Base-by-base conservation (phyloP, 2,329 filamentous ascomycete species). In the Pleoardoris graminearum region DNA sequence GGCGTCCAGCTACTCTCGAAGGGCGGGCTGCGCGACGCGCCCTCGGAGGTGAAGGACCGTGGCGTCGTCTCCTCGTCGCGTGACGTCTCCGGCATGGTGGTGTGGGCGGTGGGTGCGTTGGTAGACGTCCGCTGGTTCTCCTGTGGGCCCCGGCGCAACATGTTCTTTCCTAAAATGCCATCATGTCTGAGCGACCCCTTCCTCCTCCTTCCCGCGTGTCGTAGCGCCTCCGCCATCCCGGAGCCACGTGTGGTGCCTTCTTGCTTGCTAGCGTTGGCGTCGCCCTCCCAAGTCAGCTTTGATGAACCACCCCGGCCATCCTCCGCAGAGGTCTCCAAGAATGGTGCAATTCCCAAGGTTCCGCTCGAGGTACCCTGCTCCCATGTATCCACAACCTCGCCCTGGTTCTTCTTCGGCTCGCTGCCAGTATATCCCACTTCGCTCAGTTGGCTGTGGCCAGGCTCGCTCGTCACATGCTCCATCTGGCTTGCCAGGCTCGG, bases 181-280 rank as follows among this genome's bases (percentile, higher is more conserved):
- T n/a, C n/a, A 74, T 96, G 96, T 54, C 92, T 84, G 70, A 97
- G 78, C 10, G 92, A 96, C 3, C 91, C 91, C 69, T 89, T 89
- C 54, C 92, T 84, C 63, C 86, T 86, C 50, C 91, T 80, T 27
- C 63, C 66, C 69, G 80, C 78, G 50, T 80, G 77, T 50, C 63
- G 80, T 45, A 80, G 68, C 22, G 76, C 78, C 52, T 32, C 27
- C 27, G n/a, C 21, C 14, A 46, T 25, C 43, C 29, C 21, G 29
- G 29, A 36, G 30, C 43, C 30, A 46, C 43, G 43, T 36, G 29
- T 23, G 14, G 43, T 36, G 12, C 19, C 29, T 46, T 46, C 41
- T 51, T 39, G 23, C 42, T 17, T 7, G 33, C 25, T 25, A 38
- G 22, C 44, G 39, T 49, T 55, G 60, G n/a, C n/a, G n/a, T 54